Base-by-base conservation (phyloP, 2,329 filamentous ascomycete species). In the Hymenoscyphus infarciens region DNA sequence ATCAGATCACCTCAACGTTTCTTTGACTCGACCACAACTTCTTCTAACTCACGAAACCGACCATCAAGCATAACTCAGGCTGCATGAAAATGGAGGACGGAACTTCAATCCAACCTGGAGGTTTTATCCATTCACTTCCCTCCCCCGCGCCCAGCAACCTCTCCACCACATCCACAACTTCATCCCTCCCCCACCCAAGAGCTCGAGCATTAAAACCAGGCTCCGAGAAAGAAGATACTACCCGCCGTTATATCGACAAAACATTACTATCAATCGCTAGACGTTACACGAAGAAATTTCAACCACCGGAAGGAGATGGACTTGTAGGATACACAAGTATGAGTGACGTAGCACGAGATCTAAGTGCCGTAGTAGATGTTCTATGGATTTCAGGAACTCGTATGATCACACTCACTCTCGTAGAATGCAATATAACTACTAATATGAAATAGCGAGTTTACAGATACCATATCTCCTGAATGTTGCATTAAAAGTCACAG, bases 361-460 rank as follows among this genome's bases (percentile, higher is more conserved):
- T 96, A 0, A 89, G 93, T 61, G 81, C 82, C 5, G 74, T 97
- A 13, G 77, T 96, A 16, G 89, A 96, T 74, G 83, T 96, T 7
- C 77, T 97, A 5, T 98, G 94, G 94, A 83, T 91, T 25, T 91
- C 88, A 33, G 91, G 90, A 10, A 97, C 93, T 25, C 92, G 92
- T 92, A 80, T 74, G 90, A 81, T 8, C 11, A 52, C 33, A n/a
- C 52, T 8, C 15, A 22, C 38, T 31, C 10, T 25, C 16, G 8
- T 31, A 27, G 8, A 29, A 19, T 16, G 19, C 39, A 52, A 33
- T 33, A 15, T 3, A 52, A 22, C 15, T 52, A 38, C 39, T 49
- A 16, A 39, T n/a, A 39, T 25, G 8, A 16, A 60, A 19, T 67
- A 93, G 90, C 91, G 19, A 85, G 83, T 60, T 78, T 97, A 8